A percentile compares a stretch with the other conserved stretches of the same genome.
Evolutionary conservation across 2,329 filamentous ascomycete genomes (phyloP).

Genomic region (Aspergillus sp.): DNA sequence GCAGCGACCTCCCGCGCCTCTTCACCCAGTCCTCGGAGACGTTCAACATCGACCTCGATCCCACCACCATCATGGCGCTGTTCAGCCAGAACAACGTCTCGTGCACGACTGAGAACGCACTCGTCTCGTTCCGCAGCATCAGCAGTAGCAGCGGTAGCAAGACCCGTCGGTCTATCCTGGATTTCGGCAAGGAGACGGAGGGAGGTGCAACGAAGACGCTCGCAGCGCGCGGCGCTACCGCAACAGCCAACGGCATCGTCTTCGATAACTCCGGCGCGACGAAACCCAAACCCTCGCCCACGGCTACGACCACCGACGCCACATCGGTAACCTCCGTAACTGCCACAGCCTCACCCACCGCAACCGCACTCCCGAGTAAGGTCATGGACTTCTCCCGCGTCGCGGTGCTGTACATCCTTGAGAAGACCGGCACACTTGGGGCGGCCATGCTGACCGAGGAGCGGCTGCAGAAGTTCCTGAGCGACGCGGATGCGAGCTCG

Average conservation of each 20-base stretch:
- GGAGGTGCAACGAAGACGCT: constrained; percentile 10
- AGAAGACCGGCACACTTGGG: constrained; percentile 31
- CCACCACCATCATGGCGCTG: constrained; percentile 66
- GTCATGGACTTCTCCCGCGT: constrained; percentile 35
- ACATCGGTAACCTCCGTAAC: constrained; percentile 16
- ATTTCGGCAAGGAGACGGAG: background rate
- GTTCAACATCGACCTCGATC: constrained; percentile 73
- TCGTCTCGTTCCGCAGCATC: constrained; percentile 75
- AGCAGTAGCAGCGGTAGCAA: constrained; percentile 23
- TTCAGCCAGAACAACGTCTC: constrained; percentile 74
- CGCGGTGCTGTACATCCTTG: constrained; percentile 41
- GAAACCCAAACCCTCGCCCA: constrained; percentile 12
- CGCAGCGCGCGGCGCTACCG: constrained; percentile 22
- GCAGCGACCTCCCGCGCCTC: constrained; percentile 72
- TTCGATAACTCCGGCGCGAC: constrained; percentile 24
- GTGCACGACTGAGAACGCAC: constrained; percentile 79
- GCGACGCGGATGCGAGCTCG: constrained; percentile 4
- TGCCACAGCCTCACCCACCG: constrained; percentile 13
- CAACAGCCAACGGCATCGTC: constrained; percentile 38
- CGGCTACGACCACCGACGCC: constrained; percentile 23
- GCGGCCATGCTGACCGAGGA: constrained; percentile 28
- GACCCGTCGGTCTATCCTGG: constrained; percentile 22
- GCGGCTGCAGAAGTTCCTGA: constrained; percentile 31
- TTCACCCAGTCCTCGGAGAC: constrained; percentile 63
- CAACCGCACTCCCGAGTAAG: background rate